A percentile compares a stretch with the other conserved stretches of the same genome.
These are phyloP conservation scores for Tetratostichococcus sp. DNA, from an alignment of 139 green algal genomes.

Conservation along the genomic window DNA sequence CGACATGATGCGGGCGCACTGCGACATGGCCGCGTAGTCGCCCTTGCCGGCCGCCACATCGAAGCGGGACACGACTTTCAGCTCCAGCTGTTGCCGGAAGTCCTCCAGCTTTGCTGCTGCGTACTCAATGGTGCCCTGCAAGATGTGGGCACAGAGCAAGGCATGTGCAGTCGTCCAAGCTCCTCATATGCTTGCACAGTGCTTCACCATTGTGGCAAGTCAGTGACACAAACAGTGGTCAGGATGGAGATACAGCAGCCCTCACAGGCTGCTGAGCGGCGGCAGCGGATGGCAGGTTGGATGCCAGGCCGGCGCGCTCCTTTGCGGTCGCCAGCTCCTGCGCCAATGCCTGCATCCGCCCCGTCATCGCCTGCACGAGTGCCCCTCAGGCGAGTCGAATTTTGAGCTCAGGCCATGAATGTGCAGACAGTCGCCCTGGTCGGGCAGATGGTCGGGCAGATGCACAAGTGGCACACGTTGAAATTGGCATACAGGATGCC, in stretches of 20 bases:
- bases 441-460: too few relatives aligned
- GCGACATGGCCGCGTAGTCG: slow-evolving; percentile 48
- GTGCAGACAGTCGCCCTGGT: too few relatives aligned
- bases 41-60: slow-evolving; percentile 38
- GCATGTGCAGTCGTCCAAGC: too few relatives aligned
- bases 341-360: slow-evolving; percentile 30
- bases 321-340: slow-evolving; percentile 37
- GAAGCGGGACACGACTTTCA: slow-evolving; percentile 59
- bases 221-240: too few relatives aligned
- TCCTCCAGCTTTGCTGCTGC: slow-evolving; percentile 42
- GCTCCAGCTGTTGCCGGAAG: slow-evolving; percentile 60
- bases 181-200: too few relatives aligned
- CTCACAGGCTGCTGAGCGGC: not conserved
- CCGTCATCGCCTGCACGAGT: slow-evolving; percentile 32
- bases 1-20: slow-evolving; percentile 61
- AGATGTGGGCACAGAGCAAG: too few relatives aligned
- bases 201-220: too few relatives aligned
- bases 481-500: too few relatives aligned
- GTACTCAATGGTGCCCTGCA: slow-evolving; percentile 38
- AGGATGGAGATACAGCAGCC: not conserved
- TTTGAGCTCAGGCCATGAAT: too few relatives aligned
- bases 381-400: too few relatives aligned
- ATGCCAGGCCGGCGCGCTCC: slow-evolving; percentile 27
- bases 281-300: not conserved
- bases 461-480: too few relatives aligned